Conservation (phyloP, 1,284 basidiomycete genomes). For the Ganoderma lucidum region DNA sequence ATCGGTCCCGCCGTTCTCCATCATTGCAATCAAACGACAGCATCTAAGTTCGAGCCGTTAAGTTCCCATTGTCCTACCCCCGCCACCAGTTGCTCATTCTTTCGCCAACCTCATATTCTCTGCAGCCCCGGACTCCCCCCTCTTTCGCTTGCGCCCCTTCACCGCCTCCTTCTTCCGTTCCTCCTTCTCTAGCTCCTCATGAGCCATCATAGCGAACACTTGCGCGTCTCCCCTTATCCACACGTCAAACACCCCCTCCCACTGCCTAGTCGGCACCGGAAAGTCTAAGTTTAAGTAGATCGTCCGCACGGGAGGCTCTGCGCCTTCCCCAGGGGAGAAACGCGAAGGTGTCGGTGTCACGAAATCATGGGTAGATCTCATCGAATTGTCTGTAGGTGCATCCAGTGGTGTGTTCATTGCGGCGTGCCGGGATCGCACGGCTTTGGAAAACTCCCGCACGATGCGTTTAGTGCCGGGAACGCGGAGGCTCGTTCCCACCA, state of each 20-base stretch:
- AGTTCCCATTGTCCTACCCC: too few relatives aligned
- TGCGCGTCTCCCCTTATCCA: slow-evolving; percentile 95
- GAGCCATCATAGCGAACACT: slow-evolving; percentile 68
- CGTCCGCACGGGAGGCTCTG: slow-evolving; percentile 67
- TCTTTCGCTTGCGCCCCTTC: slow-evolving; percentile 17
- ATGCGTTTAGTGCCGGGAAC: slow-evolving; percentile 95
- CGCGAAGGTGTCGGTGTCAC: slow-evolving; percentile 51
- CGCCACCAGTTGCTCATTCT: too few relatives aligned
- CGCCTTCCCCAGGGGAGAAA: slow-evolving; percentile 49
- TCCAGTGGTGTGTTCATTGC: too few relatives aligned
- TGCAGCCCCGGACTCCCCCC: slow-evolving; percentile 32
- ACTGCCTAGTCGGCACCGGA: slow-evolving; percentile 85
- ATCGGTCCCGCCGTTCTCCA: too few relatives aligned
- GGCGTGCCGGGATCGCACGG: slow-evolving; percentile 62
- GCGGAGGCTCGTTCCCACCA: slow-evolving; percentile 90
- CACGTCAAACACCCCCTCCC: slow-evolving; percentile 91
- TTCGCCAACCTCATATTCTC: slow-evolving; percentile 22
- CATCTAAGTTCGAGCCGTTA: too few relatives aligned
- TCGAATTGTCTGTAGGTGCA: slow-evolving; percentile 24
- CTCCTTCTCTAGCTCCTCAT: slow-evolving; percentile 58
- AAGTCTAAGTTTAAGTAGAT: slow-evolving; percentile 93
- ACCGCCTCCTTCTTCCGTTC: slow-evolving; percentile 34
- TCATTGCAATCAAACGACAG: too few relatives aligned
- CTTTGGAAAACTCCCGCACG: slow-evolving; percentile 90
- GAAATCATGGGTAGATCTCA: slow-evolving; percentile 37